Conservation (phyloP, 257 asterid genomes). For the Solanum piurae region DNA sequence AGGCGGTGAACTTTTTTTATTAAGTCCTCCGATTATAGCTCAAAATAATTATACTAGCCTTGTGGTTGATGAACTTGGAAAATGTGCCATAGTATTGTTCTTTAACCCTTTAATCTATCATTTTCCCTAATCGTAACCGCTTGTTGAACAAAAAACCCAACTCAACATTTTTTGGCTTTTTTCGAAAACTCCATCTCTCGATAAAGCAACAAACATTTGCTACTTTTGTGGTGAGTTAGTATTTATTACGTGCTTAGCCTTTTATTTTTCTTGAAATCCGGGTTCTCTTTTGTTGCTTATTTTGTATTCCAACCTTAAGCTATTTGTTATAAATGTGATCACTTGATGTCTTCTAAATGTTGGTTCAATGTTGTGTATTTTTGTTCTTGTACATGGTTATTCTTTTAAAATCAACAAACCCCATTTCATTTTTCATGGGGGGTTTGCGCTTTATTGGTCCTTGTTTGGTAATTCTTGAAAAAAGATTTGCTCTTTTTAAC, state of each 20-base stretch:
- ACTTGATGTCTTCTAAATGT: too few relatives aligned
- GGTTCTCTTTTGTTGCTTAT: background rate
- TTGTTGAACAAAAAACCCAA: background rate
- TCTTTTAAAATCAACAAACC: background rate
- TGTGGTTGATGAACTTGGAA: background rate
- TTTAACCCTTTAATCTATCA: background rate
- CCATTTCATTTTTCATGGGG: background rate
- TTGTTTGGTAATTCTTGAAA: background rate
- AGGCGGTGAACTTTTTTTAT: background rate
- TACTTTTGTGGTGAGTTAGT: background rate
- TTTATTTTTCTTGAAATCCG: too few relatives aligned
- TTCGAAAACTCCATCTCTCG: background rate
- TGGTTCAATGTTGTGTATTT: background rate
- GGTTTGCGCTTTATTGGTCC: background rate
- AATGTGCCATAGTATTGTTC: background rate
- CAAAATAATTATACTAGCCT: background rate
- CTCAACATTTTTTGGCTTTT: background rate
- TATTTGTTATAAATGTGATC: background rate
- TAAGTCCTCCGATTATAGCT: background rate
- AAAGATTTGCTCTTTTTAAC: background rate
- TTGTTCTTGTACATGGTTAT: background rate
- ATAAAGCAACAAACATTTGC: background rate
- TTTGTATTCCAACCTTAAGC: background rate
- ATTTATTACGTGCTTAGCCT: background rate
- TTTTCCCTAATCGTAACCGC: background rate